These are phyloP conservation scores for Exophiala aquamarina DNA, from an alignment of 2,329 filamentous ascomycete species.

Conservation along the genomic window DNA sequence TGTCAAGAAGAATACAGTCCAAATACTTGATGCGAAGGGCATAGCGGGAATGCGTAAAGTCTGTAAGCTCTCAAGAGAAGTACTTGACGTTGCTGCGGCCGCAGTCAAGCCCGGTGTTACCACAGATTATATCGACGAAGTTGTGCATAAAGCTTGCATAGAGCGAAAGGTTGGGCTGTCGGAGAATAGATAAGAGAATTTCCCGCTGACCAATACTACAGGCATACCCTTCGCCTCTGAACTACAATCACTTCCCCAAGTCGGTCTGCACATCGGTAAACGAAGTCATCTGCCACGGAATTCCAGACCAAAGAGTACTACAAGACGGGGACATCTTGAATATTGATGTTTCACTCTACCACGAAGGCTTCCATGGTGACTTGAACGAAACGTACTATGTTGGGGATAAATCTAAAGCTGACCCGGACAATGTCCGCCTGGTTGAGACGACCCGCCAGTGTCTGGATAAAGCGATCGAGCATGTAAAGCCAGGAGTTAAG, in stretches of 20 bases:
- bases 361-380: conserved; percentile 92
- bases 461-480: conserved; percentile 83
- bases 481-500: conserved; percentile 88
- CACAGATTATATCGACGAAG: conserved; percentile 90
- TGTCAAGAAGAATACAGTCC: conserved; percentile 74
- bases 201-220: conserved; percentile 42
- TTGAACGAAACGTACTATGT: conserved; percentile 99
- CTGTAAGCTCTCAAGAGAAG: conserved; percentile 82
- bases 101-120: conserved; percentile 87
- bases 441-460: conserved; percentile 89
- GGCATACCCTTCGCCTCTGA: conserved; percentile 92
- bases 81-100: conserved; percentile 85
- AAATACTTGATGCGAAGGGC: conserved; percentile 74
- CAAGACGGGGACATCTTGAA: conserved; percentile 95
- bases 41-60: conserved; percentile 92
- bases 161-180: conserved; percentile 78
- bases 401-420: conserved; percentile 78
- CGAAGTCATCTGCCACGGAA: conserved; percentile 98
- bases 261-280: conserved; percentile 96
- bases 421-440: conserved; percentile 84
- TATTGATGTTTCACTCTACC: conserved; percentile 92
- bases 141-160: conserved; percentile 92
- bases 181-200: too few relatives aligned
- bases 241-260: conserved; percentile 96
- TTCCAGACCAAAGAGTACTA: conserved; percentile 84